Evolutionary conservation across 2,329 filamentous ascomycete genomes (phyloP), one percentile per base, ranked within the genome.

Genomic region (Diaporthe longicolla): DNA sequence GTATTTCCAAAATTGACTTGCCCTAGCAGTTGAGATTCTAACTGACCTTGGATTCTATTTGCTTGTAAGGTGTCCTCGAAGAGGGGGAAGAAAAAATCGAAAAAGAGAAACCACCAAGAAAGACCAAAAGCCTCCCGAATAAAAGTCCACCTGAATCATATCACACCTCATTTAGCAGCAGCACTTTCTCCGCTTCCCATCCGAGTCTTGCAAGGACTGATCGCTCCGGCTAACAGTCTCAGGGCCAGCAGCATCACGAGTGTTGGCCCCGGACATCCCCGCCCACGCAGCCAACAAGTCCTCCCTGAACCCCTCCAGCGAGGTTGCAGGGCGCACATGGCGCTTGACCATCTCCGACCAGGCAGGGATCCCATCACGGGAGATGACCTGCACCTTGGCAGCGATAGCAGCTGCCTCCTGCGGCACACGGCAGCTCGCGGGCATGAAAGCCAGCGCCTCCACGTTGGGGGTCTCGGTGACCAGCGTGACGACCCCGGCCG

Each of bases 391-490:
- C 40, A 65, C 59, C 19, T 10, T 65, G 24, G 9, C 24, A 17
- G 59, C 40, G 17, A 65, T 48, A 19, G 40, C 32, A 32, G 26
- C 19, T 10, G 40, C 26, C 1, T 48, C 26, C 59, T 48, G 59
- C 9, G 59, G 24, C 26, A 65, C 59, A 19, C 26, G 10, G 40
- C 59, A 65, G 26, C 40, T 26, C 7, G 19, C 17, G 4, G 59
- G 59, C 59, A 65, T 48, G 13, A 65, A 65, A 0, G 40, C 15
- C 59, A 65, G 40, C 19, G 59, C 59, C 59, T 65, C 59, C 17
- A 65, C 59, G 40, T 65, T 65, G 40, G 59, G 59, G 4, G 59
- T 65, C 59, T 65, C 59, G 5, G 59, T 65, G 3, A 65, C 43
- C 26, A 65, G 26, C 3, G 40, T 65, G 17, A 11, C 40, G 17